Evolutionary conservation across 2,329 filamentous ascomycete species (phyloP), one percentile per base, ranked within the genome.

Genomic region (Delphinella strobiligena): DNA sequence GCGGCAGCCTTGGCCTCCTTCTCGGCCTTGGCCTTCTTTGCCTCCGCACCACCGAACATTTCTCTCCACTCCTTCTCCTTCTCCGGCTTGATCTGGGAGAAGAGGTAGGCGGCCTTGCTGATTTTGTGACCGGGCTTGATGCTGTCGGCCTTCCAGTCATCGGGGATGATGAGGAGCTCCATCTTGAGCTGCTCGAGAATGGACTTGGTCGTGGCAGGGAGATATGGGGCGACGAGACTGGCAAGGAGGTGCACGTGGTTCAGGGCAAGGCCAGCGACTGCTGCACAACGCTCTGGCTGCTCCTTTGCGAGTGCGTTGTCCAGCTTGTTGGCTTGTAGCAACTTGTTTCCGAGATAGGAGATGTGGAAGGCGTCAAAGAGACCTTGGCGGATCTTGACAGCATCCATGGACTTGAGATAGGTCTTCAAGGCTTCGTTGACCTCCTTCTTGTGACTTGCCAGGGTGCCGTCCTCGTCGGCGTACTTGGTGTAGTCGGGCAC

Each of bases 211-310:
- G 82, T 88, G n/a, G 72, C 72, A 31, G 86, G 87, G 70, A 95
- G 84, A 63, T 89, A 95, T 0, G 88, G 88, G 38, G 78, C 75
- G 41, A 88, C 74, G 32, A 94, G 65, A 39, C 76, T 79, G 16
- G 87, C 83, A 35, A 93, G 71, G 22, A 95, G 77, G 54, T 89
- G 78, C 39, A 89, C 78, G 47, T 88, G 75, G 63, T 93, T 93
- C 44, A 93, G 68, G 1, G 81, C 84, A n/a, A 87, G 68, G 40
- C 84, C 82, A 39, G 93, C 73, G 15, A 79, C 74, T 4, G 74
- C 71, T 9, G 74, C 74, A 41, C 72, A 74, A 19, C 68, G 67
- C 37, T 71, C 66, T 14, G 75, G 75, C 47, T 79, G 68, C 47
- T 72, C 70, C 34, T 67, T 68, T 44, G 74, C 72, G 18, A 79